Evolutionary conservation across 2,329 filamentous ascomycete genomes (phyloP).

Genomic region (Penicillium palitans): DNA sequence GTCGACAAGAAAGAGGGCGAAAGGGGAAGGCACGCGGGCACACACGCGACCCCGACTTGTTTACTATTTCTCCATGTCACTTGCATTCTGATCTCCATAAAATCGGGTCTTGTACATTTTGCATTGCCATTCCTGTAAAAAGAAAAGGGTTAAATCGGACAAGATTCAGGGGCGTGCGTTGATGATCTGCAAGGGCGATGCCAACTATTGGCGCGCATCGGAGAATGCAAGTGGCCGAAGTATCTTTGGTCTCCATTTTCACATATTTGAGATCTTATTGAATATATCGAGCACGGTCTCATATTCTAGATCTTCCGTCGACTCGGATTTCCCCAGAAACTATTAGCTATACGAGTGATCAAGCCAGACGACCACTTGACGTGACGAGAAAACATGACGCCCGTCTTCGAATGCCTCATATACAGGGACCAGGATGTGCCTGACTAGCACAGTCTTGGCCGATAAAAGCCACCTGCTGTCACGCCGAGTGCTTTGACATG

Average conservation of each 20-base stretch:
- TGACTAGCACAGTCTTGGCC: not conserved
- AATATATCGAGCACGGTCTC: not conserved
- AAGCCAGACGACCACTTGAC: conserved; percentile 7
- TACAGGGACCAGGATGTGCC: not conserved
- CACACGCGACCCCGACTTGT: conserved; percentile 6
- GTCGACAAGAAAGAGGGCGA: conserved; percentile 6
- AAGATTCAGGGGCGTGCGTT: conserved; percentile 6
- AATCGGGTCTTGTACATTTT: not conserved
- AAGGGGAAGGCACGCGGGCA: conserved; percentile 9
- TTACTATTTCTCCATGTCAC: not conserved
- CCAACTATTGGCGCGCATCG: conserved; percentile 11
- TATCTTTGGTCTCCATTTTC: not conserved
- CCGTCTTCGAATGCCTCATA: not conserved
- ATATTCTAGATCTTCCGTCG: not conserved
- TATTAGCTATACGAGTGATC: not conserved
- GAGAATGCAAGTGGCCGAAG: conserved; percentile 8
- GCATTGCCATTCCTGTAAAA: not conserved
- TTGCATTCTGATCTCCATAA: conserved; percentile 3
- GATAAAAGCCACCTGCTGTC: not conserved
- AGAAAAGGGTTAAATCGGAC: not conserved
- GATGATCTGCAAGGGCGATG: conserved; percentile 15
- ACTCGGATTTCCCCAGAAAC: not conserved
- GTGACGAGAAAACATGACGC: not conserved
- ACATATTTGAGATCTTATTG: not conserved
- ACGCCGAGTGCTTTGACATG: conserved; percentile 8